Base-by-base conservation (phyloP, 1,139 yeast genomes). In the Fermentozyma sake region DNA sequence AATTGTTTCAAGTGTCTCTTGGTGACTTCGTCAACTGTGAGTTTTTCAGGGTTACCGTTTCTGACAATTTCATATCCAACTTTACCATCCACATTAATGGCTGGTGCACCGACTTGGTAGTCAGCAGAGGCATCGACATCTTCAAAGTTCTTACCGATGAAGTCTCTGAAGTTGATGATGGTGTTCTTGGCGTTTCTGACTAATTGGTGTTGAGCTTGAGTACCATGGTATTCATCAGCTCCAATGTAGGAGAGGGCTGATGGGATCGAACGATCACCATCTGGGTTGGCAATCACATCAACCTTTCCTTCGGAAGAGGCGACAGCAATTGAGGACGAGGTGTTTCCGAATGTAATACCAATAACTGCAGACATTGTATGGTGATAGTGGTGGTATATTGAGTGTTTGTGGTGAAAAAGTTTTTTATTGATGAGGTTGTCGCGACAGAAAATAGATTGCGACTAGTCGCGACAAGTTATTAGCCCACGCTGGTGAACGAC, bases 211-310 rank as follows among this genome's bases (percentile, higher is more conserved):
- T 80, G 67, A 37, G 98, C 98, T 68, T 93, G 97, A 40, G 86
- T 82, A 37, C 99, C 99, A 55, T 91, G 96, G 65, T 85, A 91
- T 66, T 91, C 98, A 56, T 91, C 97, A 31, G 74, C 80, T 39
- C 94, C 96, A 37, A 87, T 87, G 57, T 89, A 91, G 10, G 97
- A 80, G 40, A 91, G 71, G 32, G 84, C 84, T 14, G 97, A 83
- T 39, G 97, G 96, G 53, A 91, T 91, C 37, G 93, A 75, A 67
- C 98, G 87, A 63, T 93, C 98, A 58, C 99, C 99, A 54, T 91
- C 98, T 46, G 94, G 96, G 75, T 91, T 91, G 46, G 98, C 98
- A 58, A 91, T 91, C 41, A 91, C 95, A 52, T 91, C 96, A 37
- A 87, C 94, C 58, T 83, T 85, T 34, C 95, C 95, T 47, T 89